phyloP scores from a whole-genome alignment of 768 basidiomycete genomes.

The Amanita inopinata region DNA sequence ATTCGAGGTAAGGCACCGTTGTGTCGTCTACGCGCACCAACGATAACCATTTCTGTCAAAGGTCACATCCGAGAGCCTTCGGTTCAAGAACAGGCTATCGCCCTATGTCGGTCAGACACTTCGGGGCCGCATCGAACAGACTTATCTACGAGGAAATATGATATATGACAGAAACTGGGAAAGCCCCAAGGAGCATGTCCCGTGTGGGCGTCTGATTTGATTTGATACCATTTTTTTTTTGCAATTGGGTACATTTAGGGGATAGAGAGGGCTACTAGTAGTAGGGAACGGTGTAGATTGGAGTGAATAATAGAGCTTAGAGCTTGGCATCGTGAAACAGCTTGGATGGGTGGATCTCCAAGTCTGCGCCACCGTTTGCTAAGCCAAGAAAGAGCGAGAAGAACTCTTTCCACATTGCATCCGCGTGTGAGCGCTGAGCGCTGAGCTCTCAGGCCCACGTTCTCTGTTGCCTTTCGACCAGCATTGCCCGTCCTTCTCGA shows the following conservation, averaged over 20 bases:
- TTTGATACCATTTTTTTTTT: neutral
- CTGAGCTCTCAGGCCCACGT: neutral
- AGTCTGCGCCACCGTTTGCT: neutral
- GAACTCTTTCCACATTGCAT: neutral
- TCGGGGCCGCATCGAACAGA: constrained; percentile 63
- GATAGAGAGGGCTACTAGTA: neutral
- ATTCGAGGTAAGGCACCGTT: constrained; percentile 31
- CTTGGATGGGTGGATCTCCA: too few species aligned
- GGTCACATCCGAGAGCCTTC: constrained; percentile 64
- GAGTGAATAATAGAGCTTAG: too few species aligned
- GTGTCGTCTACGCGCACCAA: too few species aligned
- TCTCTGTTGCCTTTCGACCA: neutral
- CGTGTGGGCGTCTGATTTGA: constrained; percentile 6
- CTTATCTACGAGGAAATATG: constrained; percentile 67
- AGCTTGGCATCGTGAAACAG: too few species aligned
- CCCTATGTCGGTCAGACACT: constrained; percentile 77
- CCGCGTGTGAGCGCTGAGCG: constrained; percentile 5
- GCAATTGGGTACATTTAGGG: neutral
- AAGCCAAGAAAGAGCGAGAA: neutral
- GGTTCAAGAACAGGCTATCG: constrained; percentile 92
- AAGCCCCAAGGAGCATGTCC: neutral
- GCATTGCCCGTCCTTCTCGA: neutral
- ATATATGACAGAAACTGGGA: constrained; percentile 40
- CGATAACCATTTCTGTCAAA: too few species aligned
- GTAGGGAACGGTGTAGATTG: too few species aligned